phyloP scores from a whole-genome alignment of 2,329 filamentous ascomycete species.

The Elsinoe perseae region DNA sequence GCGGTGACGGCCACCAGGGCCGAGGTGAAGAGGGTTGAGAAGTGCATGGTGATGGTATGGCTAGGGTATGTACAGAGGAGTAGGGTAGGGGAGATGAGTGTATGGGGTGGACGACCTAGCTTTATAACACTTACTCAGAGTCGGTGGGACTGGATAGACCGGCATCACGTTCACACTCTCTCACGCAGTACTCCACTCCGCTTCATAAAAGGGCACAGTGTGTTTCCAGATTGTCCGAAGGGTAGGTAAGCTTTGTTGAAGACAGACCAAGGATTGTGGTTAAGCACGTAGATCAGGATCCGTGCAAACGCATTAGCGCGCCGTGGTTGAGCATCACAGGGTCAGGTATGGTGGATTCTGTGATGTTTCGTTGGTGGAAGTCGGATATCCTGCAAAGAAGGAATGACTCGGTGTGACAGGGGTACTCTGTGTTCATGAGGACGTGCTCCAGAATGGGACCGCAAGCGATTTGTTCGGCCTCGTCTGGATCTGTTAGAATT shows the following conservation, averaged over 20 bases:
- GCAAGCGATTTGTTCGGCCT: background rate
- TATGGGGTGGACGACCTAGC: background rate
- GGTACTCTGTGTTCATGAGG: background rate
- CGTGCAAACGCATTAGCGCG: background rate
- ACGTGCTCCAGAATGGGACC: background rate
- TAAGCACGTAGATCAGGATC: background rate
- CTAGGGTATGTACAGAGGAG: background rate
- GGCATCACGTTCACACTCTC: background rate
- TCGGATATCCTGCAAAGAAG: background rate
- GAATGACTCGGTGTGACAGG: constrained; percentile 7
- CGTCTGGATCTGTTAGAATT: background rate
- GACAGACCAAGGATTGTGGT: background rate
- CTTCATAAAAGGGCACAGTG: background rate
- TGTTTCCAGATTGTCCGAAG: constrained; percentile 7
- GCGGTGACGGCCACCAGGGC: constrained; percentile 18
- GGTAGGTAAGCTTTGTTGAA: background rate
- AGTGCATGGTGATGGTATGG: constrained; percentile 19
- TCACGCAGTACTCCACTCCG: background rate
- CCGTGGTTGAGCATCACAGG: background rate
- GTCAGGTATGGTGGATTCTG: background rate
- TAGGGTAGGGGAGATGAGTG: background rate
- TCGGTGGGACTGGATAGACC: background rate
- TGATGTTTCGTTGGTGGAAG: constrained; percentile 2
- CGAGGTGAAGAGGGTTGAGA: constrained; percentile 18
- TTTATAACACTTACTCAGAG: constrained; percentile 1